A percentile compares a stretch with the other conserved stretches of the same genome.
phyloP scores from a whole-genome alignment of 257 asterid genomes.

The Solanum dulcamara region DNA sequence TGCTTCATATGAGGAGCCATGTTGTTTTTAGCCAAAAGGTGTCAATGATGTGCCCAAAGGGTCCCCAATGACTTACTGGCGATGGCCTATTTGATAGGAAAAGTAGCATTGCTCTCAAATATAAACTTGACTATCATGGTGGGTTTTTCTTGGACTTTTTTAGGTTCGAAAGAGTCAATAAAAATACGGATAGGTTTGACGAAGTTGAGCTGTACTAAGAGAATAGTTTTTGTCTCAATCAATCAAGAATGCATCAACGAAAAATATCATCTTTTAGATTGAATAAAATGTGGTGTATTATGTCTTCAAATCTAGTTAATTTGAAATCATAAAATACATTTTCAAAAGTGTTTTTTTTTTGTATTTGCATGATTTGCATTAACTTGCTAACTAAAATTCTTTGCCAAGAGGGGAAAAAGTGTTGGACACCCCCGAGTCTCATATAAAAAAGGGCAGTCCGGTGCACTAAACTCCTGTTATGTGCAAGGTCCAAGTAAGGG shows the following conservation, averaged over 20 bases:
- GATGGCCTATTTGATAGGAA: not conserved
- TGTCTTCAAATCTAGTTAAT: not conserved
- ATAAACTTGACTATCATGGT: not conserved
- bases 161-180: not conserved
- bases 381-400: not conserved
- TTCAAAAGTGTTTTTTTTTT: not conserved
- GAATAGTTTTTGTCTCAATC: not conserved
- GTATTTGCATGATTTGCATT: not conserved
- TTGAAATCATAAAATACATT: not conserved
- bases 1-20: not conserved
- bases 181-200: not conserved
- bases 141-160: not conserved
- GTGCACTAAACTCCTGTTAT: not conserved
- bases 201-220: not conserved
- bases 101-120: not conserved
- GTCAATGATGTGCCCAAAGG: not conserved
- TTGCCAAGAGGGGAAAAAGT: not conserved
- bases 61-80: not conserved
- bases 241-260: not conserved
- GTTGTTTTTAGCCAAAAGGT: not conserved
- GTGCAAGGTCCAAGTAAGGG: rapidly evolving
- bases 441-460: not conserved
- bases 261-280: not conserved
- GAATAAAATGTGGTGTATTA: not conserved
- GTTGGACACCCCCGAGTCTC: not conserved